A percentile compares a stretch with the other conserved stretches of the same genome.
Evolutionary conservation across 2,329 filamentous ascomycete genomes (phyloP).

Genomic region (Geosmithia putterillii): DNA sequence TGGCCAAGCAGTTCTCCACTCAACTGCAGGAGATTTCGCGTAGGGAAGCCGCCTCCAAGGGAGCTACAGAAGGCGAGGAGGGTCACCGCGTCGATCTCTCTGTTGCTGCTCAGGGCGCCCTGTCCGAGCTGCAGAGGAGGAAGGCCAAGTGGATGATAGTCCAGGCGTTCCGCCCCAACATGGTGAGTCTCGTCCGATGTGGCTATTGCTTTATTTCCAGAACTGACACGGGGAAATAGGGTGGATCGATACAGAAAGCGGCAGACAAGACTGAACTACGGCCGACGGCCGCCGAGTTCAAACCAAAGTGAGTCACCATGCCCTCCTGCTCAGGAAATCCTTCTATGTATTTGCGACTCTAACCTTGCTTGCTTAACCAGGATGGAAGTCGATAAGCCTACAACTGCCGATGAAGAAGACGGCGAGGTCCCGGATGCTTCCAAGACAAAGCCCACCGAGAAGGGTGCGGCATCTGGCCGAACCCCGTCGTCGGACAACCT

Average conservation of each 20-base stretch:
- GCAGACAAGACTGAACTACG: slow-evolving; percentile 31
- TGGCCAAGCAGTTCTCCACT: slow-evolving; percentile 56
- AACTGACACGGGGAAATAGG: slow-evolving; percentile 7
- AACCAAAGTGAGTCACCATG: slow-evolving; percentile 24
- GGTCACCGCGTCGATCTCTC: slow-evolving; percentile 61
- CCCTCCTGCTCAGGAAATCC: background rate
- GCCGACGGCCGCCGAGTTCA: slow-evolving; percentile 52
- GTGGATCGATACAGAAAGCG: slow-evolving; percentile 14
- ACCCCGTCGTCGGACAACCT: slow-evolving; percentile 13
- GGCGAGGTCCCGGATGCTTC: slow-evolving; percentile 55
- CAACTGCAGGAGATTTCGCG: slow-evolving; percentile 55
- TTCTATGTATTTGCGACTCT: background rate
- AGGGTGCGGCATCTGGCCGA: background rate
- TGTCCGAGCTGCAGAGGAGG: slow-evolving; percentile 56
- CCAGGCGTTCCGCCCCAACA: slow-evolving; percentile 57
- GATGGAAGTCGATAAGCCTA: slow-evolving; percentile 2
- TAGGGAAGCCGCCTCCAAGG: slow-evolving; percentile 42
- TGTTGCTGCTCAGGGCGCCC: slow-evolving; percentile 58
- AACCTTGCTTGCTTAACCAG: background rate
- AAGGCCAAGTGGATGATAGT: slow-evolving; percentile 62
- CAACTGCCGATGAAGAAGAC: slow-evolving; percentile 49
- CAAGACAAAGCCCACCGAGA: slow-evolving; percentile 11
- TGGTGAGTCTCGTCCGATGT: slow-evolving; percentile 27
- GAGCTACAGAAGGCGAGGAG: slow-evolving; percentile 33
- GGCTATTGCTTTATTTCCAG: background rate